Conservation (phyloP, 2,329 filamentous ascomycete genomes). For the Microsporum audouinii region DNA sequence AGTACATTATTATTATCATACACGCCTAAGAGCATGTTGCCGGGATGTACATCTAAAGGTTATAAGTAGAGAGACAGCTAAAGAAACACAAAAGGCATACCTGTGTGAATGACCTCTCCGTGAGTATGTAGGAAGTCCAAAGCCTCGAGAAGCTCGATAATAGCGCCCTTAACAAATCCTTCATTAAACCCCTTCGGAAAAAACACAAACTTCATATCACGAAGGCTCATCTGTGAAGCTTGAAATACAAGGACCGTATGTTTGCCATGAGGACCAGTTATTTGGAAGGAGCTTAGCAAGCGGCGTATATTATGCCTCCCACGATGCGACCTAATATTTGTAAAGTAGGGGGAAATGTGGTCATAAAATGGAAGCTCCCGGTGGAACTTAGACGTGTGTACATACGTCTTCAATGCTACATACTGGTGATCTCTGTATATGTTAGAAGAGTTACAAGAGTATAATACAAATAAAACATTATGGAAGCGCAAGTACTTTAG, state of each 20-base stretch:
- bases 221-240: constrained; percentile 20
- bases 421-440: neutral
- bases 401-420: constrained; percentile 19
- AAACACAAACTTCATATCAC: constrained; percentile 5
- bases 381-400: constrained; percentile 17
- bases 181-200: neutral
- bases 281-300: constrained; percentile 24
- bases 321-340: constrained; percentile 14
- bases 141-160: constrained; percentile 10
- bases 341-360: constrained; percentile 15
- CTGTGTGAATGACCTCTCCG: constrained; percentile 22
- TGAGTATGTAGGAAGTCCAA: constrained; percentile 24
- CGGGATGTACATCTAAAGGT: constrained; percentile 22
- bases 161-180: constrained; percentile 3
- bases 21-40: constrained; percentile 24
- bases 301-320: constrained; percentile 21
- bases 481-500: constrained; percentile 12
- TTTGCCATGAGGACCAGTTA: constrained; percentile 19
- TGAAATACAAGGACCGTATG: constrained; percentile 22
- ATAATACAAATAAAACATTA: neutral
- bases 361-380: constrained; percentile 22
- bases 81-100: constrained; percentile 12
- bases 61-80: neutral
- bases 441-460: neutral
- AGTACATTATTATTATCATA: constrained; percentile 22